Conservation (phyloP, 306 rosid species). For the Quercus ilex region DNA sequence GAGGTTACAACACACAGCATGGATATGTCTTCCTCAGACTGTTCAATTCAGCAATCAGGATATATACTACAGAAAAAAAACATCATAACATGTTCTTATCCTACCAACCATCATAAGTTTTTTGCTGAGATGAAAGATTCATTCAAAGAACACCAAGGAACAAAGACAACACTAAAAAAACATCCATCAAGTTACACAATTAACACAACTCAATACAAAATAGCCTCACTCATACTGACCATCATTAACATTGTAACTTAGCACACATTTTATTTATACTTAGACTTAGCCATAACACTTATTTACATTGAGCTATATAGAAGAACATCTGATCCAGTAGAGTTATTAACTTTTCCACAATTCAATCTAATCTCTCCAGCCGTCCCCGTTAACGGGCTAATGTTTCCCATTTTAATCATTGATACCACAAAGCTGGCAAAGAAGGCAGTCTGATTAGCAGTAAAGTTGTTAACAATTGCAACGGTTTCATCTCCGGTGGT, state of each 20-base stretch:
- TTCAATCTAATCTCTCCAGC: slow-evolving; percentile 23
- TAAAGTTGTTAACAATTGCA: not conserved
- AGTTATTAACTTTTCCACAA: slow-evolving; percentile 10
- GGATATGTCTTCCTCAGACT: too few species aligned
- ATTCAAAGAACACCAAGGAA: too few species aligned
- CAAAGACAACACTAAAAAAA: too few species aligned
- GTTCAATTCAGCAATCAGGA: too few species aligned
- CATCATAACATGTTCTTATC: too few species aligned
- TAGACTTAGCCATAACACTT: not conserved
- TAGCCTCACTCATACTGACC: too few species aligned
- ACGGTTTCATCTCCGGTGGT: slow-evolving; percentile 10
- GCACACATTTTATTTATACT: not conserved
- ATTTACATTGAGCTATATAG: slow-evolving; percentile 6
- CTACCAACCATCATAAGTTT: too few species aligned
- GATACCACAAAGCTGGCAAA: slow-evolving; percentile 21
- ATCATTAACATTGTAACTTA: not conserved
- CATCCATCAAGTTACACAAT: too few species aligned
- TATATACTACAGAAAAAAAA: too few species aligned
- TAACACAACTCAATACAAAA: too few species aligned
- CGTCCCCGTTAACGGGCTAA: slow-evolving; percentile 3
- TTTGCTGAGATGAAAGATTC: too few species aligned
- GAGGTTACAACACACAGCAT: too few species aligned
- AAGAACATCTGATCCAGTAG: not conserved
- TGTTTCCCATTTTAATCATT: slow-evolving; percentile 26
- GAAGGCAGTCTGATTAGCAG: not conserved